These are phyloP conservation scores for Diplodia intermedia DNA, from an alignment of 2,329 filamentous ascomycete species.

Conservation along the genomic window DNA sequence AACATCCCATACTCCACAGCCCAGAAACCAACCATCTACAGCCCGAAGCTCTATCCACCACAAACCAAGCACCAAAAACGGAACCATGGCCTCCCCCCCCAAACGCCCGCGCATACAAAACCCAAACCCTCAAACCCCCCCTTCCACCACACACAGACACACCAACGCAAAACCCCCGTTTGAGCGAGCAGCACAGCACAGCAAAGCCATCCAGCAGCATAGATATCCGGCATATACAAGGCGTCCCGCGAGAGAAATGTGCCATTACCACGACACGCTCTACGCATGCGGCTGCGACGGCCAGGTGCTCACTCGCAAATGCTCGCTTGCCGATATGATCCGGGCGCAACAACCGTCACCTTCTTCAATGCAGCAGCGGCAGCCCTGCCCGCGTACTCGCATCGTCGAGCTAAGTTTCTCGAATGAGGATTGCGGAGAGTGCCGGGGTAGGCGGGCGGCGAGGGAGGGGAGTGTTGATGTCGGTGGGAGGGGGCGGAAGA, in stretches of 20 bases:
- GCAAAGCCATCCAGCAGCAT: no score
- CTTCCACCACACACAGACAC: no score
- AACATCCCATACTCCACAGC: no score
- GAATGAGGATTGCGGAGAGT: not conserved
- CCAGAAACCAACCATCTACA: no score
- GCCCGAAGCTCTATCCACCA: not conserved
- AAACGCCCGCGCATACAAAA: no score
- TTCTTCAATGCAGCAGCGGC: not conserved
- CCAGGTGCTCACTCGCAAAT: not conserved
- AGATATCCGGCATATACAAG: no score
- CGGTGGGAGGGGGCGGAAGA: not conserved
- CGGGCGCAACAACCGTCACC: no score
- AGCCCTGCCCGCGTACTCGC: not conserved
- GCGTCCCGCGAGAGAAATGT: not conserved
- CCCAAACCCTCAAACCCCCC: no score
- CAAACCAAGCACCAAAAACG: not conserved
- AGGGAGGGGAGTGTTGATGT: not conserved
- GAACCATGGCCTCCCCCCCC: not conserved
- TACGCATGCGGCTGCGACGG: constrained; percentile 1
- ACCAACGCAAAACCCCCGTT: no score
- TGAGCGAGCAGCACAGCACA: no score
- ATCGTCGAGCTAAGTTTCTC: not conserved
- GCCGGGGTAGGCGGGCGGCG: not conserved
- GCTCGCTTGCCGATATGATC: not conserved
- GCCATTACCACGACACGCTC: not conserved